phyloP scores from a whole-genome alignment of 768 basidiomycete species.

The Pisolithus albus region DNA sequence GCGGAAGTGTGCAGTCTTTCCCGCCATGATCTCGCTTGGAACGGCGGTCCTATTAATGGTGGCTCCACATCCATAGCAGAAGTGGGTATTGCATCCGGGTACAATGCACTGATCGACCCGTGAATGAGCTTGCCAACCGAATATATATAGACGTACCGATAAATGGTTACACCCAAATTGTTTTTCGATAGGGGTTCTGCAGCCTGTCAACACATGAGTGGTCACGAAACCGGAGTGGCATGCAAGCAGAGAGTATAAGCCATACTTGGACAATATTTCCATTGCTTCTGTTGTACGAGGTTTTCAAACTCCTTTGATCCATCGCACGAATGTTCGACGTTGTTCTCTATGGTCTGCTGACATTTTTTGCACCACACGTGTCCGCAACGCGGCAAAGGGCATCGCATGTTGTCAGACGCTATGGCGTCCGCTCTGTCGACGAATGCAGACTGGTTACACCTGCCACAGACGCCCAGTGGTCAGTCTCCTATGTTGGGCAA shows the following conservation, averaged over 20 bases:
- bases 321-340: conserved; percentile 48
- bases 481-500: not conserved
- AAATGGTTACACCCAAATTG: conserved; percentile 51
- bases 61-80: conserved; percentile 45
- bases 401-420: conserved; percentile 34
- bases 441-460: conserved; percentile 44
- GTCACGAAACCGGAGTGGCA: not conserved
- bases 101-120: conserved; percentile 37
- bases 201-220: conserved; percentile 25
- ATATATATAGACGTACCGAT: conserved; percentile 34
- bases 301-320: conserved; percentile 47
- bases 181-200: conserved; percentile 47
- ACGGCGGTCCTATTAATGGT: conserved; percentile 38
- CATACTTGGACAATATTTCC: conserved; percentile 59
- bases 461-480: conserved; percentile 16
- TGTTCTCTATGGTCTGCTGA: conserved; percentile 32
- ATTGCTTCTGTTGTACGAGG: conserved; percentile 46
- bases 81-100: conserved; percentile 53
- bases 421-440: conserved; percentile 46
- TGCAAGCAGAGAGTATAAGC: not conserved
- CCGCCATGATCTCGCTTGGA: conserved; percentile 25
- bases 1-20: conserved; percentile 28
- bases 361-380: conserved; percentile 58
- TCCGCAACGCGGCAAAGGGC: conserved; percentile 43
- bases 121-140: not conserved